phyloP scores from a whole-genome alignment of 441 rosid species.

The Dalechampia spathulata region DNA sequence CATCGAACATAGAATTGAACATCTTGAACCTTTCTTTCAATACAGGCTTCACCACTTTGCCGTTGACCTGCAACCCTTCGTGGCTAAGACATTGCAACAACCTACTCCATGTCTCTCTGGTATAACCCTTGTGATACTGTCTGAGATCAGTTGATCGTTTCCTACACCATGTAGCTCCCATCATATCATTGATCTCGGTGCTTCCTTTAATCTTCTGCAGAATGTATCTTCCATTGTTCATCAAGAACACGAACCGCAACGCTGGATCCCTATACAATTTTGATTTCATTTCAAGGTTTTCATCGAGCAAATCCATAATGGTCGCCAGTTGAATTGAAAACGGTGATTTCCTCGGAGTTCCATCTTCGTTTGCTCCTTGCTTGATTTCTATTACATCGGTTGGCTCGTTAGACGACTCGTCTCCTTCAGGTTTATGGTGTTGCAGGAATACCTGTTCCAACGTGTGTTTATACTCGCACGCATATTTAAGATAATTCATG shows the following conservation, averaged over 20 bases:
- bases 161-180: conserved; percentile 51
- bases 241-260: conserved; percentile 61
- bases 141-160: conserved; percentile 40
- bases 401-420: too few relatives aligned
- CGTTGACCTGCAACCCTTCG: conserved; percentile 62
- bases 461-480: conserved; percentile 70
- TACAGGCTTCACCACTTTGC: conserved; percentile 65
- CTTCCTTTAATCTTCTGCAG: conserved; percentile 76
- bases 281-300: conserved; percentile 51
- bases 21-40: conserved; percentile 86
- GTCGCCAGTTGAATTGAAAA: conserved; percentile 43
- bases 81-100: conserved; percentile 55
- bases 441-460: conserved; percentile 75
- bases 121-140: conserved; percentile 64
- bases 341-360: conserved; percentile 40
- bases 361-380: conserved; percentile 23
- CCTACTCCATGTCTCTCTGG: conserved; percentile 79
- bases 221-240: conserved; percentile 93
- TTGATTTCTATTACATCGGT: conserved; percentile 28
- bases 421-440: conserved; percentile 28
- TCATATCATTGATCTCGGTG: conserved; percentile 41
- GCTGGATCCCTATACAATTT: conserved; percentile 59
- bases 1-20: conserved; percentile 77
- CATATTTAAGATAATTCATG: conserved; percentile 68
- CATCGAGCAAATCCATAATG: conserved; percentile 62